A percentile compares a stretch with the other conserved stretches of the same genome.
phyloP scores from a whole-genome alignment of 495 filamentous ascomycete genomes.

The Aspergillus cavernicola region DNA sequence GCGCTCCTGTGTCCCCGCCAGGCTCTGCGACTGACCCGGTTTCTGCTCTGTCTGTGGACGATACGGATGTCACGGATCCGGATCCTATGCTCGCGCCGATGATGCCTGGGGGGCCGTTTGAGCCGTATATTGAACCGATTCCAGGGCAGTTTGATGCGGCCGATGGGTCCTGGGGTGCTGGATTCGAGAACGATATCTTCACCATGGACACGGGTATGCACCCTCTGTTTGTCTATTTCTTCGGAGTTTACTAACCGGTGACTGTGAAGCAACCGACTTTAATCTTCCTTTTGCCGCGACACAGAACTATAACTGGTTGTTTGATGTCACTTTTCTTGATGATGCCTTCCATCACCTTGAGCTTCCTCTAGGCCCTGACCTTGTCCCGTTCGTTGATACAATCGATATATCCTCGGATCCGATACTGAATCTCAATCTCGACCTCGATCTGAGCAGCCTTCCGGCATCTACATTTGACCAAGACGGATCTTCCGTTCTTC shows the following conservation, averaged over 20 bases:
- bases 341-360: slow-evolving; percentile 34
- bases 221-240: background rate
- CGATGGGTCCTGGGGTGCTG: slow-evolving; percentile 30
- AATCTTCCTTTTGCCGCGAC: slow-evolving; percentile 55
- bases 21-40: slow-evolving; percentile 25
- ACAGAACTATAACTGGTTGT: slow-evolving; percentile 55
- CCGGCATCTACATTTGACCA: background rate
- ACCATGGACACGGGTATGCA: slow-evolving; percentile 31
- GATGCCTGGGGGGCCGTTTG: slow-evolving; percentile 33
- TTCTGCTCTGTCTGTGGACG: slow-evolving; percentile 25
- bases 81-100: slow-evolving; percentile 34
- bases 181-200: slow-evolving; percentile 25
- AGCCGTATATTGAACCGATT: slow-evolving; percentile 34
- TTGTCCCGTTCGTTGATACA: slow-evolving; percentile 18
- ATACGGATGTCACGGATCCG: slow-evolving; percentile 20
- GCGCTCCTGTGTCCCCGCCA: slow-evolving; percentile 30
- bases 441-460: slow-evolving; percentile 1
- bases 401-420: slow-evolving; percentile 12
- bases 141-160: slow-evolving; percentile 37
- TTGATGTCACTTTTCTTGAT: slow-evolving; percentile 40
- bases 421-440: slow-evolving; percentile 17
- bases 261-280: slow-evolving; percentile 44
- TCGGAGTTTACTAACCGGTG: no score
- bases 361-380: slow-evolving; percentile 24
- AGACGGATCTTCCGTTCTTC: slow-evolving; percentile 16